Conservation (phyloP, 2,329 filamentous ascomycete genomes). For the Leptographium wingfieldii region DNA sequence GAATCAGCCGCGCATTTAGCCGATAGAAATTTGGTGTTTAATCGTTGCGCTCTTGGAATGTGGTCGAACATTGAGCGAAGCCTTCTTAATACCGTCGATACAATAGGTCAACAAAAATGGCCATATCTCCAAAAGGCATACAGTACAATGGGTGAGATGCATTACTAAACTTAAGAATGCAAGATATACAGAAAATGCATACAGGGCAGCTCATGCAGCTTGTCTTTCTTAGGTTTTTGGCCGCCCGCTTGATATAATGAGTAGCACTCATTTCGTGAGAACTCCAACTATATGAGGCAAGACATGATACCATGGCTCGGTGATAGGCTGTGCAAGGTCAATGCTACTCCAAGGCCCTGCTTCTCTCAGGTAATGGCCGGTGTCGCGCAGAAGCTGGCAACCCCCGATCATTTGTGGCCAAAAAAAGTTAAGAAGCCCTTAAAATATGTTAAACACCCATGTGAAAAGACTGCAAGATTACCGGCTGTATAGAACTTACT, state of each 20-base stretch:
- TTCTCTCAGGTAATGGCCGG: conserved; percentile 30
- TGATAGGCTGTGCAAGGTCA: conserved; percentile 29
- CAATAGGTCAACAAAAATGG: too few relatives aligned
- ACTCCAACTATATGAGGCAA: conserved; percentile 40
- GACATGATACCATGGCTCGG: conserved; percentile 28
- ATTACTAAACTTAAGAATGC: not conserved
- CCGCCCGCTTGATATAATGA: not conserved
- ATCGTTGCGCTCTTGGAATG: too few relatives aligned
- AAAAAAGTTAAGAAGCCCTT: conserved; percentile 37
- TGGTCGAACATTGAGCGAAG: too few relatives aligned
- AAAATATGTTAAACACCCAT: not conserved
- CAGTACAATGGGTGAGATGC: not conserved
- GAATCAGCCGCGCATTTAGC: too few relatives aligned
- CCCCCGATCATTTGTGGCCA: conserved; percentile 41
- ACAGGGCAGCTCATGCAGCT: not conserved
- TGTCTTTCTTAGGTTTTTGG: not conserved
- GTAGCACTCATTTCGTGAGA: conserved; percentile 31
- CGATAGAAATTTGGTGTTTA: too few relatives aligned
- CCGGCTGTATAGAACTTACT: conserved; percentile 25
- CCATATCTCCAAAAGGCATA: too few relatives aligned
- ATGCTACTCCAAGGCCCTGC: conserved; percentile 38
- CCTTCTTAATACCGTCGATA: too few relatives aligned
- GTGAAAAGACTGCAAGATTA: not conserved
- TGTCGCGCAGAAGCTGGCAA: conserved; percentile 37
- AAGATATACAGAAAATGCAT: not conserved